phyloP scores from a whole-genome alignment of 495 filamentous ascomycete species.

The Lophiostoma macrostomum region DNA sequence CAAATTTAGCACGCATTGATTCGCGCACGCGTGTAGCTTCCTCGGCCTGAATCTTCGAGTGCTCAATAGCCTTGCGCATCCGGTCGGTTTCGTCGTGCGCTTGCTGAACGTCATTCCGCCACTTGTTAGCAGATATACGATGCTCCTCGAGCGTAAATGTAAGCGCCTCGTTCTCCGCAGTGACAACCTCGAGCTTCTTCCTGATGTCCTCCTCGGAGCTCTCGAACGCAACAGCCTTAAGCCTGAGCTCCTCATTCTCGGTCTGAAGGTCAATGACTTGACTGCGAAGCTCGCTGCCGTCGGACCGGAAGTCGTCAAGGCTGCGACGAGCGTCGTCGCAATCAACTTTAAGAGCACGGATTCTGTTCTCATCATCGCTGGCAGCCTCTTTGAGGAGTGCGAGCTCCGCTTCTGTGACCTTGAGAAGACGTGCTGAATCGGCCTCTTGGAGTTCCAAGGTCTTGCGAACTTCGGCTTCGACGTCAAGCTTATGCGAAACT shows the following conservation, averaged over 20 bases:
- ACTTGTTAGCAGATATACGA: slow-evolving; percentile 54
- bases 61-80: slow-evolving; percentile 59
- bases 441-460: slow-evolving; percentile 69
- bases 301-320: slow-evolving; percentile 2
- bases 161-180: slow-evolving; percentile 56
- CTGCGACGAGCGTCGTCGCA: slow-evolving; percentile 31
- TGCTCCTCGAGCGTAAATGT: slow-evolving; percentile 62
- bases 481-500: slow-evolving; percentile 49
- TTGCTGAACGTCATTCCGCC: slow-evolving; percentile 54
- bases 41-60: slow-evolving; percentile 71
- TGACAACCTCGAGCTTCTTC: slow-evolving; percentile 62
- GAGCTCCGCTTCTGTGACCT: slow-evolving; percentile 70
- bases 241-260: slow-evolving; percentile 38
- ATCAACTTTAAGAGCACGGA: slow-evolving; percentile 45
- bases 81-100: slow-evolving; percentile 54
- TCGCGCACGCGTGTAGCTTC: slow-evolving; percentile 78
- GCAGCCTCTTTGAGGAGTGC: slow-evolving; percentile 65
- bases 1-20: slow-evolving; percentile 73
- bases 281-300: slow-evolving; percentile 16
- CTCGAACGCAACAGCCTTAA: slow-evolving; percentile 58
- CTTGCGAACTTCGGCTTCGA: slow-evolving; percentile 63
- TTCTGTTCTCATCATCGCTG: slow-evolving; percentile 59
- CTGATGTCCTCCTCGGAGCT: slow-evolving; percentile 62
- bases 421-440: slow-evolving; percentile 66
- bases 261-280: slow-evolving; percentile 23